Evolutionary conservation across 2,329 filamentous ascomycete genomes (phyloP).

Genomic region (Didymella pinodella): DNA sequence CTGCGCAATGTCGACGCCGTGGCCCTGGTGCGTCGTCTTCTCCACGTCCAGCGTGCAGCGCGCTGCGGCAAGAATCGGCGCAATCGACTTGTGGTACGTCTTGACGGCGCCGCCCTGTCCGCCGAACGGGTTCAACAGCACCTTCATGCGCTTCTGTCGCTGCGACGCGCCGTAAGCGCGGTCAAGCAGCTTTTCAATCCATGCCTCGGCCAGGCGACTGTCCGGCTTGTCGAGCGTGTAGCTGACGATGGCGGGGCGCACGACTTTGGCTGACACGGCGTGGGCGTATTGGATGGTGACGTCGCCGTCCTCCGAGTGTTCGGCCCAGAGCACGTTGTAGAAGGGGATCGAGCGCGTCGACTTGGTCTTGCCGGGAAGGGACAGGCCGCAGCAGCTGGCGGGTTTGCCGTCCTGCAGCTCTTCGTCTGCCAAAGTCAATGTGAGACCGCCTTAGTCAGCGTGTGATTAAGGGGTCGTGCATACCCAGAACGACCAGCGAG

Average conservation of each 20-base stretch:
- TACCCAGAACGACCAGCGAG: slow-evolving; percentile 67
- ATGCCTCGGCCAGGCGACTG: slow-evolving; percentile 62
- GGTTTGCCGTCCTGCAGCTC: slow-evolving; percentile 58
- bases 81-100: slow-evolving; percentile 76
- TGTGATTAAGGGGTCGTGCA: slow-evolving; percentile 11
- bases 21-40: slow-evolving; percentile 73
- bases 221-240: slow-evolving; percentile 66
- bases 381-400: slow-evolving; percentile 65
- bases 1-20: slow-evolving; percentile 79
- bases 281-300: slow-evolving; percentile 78
- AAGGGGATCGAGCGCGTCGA: slow-evolving; percentile 71
- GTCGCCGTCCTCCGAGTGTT: slow-evolving; percentile 63
- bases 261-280: slow-evolving; percentile 61
- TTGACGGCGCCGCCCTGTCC: slow-evolving; percentile 80
- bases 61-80: slow-evolving; percentile 84
- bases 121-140: slow-evolving; percentile 89
- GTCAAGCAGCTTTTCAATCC: slow-evolving; percentile 70
- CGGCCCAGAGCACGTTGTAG: slow-evolving; percentile 85
- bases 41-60: slow-evolving; percentile 78
- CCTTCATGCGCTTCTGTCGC: slow-evolving; percentile 78
- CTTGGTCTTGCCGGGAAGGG: slow-evolving; percentile 57
- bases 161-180: slow-evolving; percentile 75
- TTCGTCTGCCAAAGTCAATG: slow-evolving; percentile 57
- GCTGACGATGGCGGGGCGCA: slow-evolving; percentile 68
- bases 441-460: slow-evolving; percentile 7